Conservation (phyloP, 2,329 filamentous ascomycete genomes). For the Alternaria ventricosa region DNA sequence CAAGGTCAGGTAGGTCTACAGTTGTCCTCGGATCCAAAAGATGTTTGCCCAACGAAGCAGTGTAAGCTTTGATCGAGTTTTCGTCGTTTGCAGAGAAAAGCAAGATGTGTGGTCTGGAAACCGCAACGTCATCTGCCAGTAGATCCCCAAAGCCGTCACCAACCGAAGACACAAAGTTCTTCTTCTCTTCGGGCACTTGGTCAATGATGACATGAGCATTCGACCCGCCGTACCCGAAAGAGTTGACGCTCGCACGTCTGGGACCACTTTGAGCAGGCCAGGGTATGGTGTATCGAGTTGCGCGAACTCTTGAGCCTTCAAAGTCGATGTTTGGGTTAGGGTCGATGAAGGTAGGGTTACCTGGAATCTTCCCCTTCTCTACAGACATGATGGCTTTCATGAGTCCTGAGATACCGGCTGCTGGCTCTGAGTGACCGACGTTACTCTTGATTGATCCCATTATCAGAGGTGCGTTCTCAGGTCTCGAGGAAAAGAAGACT, state of each 20-base stretch:
- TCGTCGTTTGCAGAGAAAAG: constrained; percentile 10
- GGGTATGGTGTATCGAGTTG: constrained; percentile 17
- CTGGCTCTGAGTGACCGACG: constrained; percentile 51
- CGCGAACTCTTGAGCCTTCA: neutral
- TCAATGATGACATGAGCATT: constrained; percentile 36
- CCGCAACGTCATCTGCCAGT: neutral
- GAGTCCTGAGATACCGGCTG: constrained; percentile 43
- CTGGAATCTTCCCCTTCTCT: constrained; percentile 42
- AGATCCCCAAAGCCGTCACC: neutral
- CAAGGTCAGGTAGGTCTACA: constrained; percentile 5
- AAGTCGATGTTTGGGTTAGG: constrained; percentile 15
- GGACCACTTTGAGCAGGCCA: constrained; percentile 1
- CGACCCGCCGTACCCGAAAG: constrained; percentile 33
- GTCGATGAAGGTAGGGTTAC: constrained; percentile 19
- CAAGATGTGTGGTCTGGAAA: neutral
- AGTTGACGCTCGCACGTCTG: constrained; percentile 26
- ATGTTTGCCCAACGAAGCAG: neutral
- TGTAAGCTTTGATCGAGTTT: neutral
- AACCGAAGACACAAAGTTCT: too few relatives aligned
- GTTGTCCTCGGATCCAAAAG: neutral
- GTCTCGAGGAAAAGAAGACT: constrained; percentile 9
- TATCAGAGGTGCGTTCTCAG: neutral
- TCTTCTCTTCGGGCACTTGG: neutral
- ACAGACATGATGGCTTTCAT: constrained; percentile 28
- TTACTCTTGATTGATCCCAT: constrained; percentile 42